Percentiles rank a stretch among this genome's conserved stretches.
Conservation (phyloP, 352 stramenopile genomes). For the Aphanomyces invadans region DNA sequence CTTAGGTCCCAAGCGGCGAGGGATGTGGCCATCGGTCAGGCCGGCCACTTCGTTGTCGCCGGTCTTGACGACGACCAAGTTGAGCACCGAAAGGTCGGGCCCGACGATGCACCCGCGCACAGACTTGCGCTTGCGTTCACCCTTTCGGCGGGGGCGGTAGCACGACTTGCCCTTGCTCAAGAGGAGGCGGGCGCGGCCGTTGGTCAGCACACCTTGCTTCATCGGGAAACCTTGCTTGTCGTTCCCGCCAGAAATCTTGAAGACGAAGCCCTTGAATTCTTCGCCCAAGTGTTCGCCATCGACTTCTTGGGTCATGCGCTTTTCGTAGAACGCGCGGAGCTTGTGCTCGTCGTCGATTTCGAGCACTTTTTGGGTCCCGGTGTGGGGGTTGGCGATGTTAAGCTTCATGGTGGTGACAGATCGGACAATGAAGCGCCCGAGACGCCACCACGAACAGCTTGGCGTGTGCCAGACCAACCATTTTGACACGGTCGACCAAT, state of each 20-base stretch:
- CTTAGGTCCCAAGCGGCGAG: constrained; percentile 98
- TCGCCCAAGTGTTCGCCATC: constrained; percentile 97
- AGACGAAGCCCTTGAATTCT: constrained; percentile 99
- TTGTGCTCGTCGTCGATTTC: constrained; percentile 99
- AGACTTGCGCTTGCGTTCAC: constrained; percentile 99
- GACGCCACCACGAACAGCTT: constrained; percentile 7
- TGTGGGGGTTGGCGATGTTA: constrained; percentile 99
- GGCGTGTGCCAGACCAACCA: constrained; percentile 6
- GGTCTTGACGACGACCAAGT: constrained; percentile 98
- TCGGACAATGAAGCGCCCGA: constrained; percentile 14
- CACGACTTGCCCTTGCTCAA: constrained; percentile 96
- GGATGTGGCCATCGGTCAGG: constrained; percentile 95
- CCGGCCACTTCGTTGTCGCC: constrained; percentile 94
- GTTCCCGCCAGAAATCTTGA: constrained; percentile 98
- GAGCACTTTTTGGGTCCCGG: constrained; percentile 98
- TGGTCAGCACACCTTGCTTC: constrained; percentile 99
- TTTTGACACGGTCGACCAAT: background rate
- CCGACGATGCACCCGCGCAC: constrained; percentile 99
- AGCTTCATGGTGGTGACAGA: constrained; percentile 91
- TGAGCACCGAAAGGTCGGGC: constrained; percentile 98
- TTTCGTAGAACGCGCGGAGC: constrained; percentile 98
- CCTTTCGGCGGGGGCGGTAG: constrained; percentile 91
- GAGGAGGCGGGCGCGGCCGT: constrained; percentile 98
- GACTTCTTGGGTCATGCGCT: constrained; percentile 99
- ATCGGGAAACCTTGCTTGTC: constrained; percentile 99